A percentile compares a stretch with the other conserved stretches of the same genome.
phyloP scores from a whole-genome alignment of 345 rosid genomes.

The Conringia planisiliqua region DNA sequence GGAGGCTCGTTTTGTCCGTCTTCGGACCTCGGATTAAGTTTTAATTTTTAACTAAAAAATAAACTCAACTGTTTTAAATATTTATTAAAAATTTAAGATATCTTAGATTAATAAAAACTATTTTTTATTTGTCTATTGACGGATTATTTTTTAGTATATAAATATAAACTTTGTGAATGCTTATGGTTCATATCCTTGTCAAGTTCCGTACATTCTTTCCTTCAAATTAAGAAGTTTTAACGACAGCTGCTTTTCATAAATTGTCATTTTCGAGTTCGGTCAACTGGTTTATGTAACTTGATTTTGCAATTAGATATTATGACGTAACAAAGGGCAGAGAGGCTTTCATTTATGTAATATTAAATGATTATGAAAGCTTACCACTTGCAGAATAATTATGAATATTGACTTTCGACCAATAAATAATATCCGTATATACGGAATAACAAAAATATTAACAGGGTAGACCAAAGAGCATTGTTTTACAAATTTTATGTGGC shows the following conservation, averaged over 20 bases:
- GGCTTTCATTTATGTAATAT: not conserved
- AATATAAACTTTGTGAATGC: no score
- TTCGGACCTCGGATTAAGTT: no score
- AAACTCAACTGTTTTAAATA: no score
- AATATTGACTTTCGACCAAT: not conserved
- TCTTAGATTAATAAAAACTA: no score
- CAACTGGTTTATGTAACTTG: conserved; percentile 18
- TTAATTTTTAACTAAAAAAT: no score
- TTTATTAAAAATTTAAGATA: no score
- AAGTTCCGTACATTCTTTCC: not conserved
- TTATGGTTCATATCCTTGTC: not conserved
- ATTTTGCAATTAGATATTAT: conserved; percentile 1
- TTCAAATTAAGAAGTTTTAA: not conserved
- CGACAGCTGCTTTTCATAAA: not conserved
- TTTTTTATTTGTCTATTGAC: no score
- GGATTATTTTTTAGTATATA: no score
- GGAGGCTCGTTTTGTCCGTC: no score
- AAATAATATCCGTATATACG: not conserved
- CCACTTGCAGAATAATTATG: not conserved
- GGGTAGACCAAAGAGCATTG: not conserved
- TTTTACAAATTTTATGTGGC: not conserved
- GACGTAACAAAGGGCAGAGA: not conserved
- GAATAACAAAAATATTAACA: not conserved
- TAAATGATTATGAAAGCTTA: not conserved
- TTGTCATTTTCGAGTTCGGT: not conserved